These are phyloP conservation scores for Brassica nigra DNA, from an alignment of 345 rosid genomes.

Conservation along the genomic window DNA sequence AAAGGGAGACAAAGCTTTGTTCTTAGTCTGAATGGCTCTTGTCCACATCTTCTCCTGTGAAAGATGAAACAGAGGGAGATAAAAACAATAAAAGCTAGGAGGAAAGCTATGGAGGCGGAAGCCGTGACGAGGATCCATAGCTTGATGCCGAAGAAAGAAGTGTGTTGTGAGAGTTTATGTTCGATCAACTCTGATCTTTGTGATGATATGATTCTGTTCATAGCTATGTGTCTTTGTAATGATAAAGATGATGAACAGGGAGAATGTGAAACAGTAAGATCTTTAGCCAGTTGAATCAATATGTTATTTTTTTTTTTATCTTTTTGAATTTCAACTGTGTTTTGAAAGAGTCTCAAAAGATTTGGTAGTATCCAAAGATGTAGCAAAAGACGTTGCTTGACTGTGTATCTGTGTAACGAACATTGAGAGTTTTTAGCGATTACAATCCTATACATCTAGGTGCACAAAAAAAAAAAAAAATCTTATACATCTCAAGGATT, in stretches of 20 bases:
- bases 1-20: slow-evolving; percentile 41
- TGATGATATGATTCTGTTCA: slow-evolving; percentile 38
- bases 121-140: slow-evolving; percentile 56
- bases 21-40: slow-evolving; percentile 41
- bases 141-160: slow-evolving; percentile 52
- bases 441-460: background rate
- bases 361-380: slow-evolving; percentile 25
- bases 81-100: slow-evolving; percentile 36
- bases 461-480: too few relatives aligned
- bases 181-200: slow-evolving; percentile 31
- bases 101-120: slow-evolving; percentile 28
- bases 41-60: slow-evolving; percentile 15
- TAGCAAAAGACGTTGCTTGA: slow-evolving; percentile 39
- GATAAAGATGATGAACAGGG: slow-evolving; percentile 24
- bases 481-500: background rate
- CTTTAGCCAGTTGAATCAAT: slow-evolving; percentile 7
- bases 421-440: background rate
- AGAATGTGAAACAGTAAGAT: slow-evolving; percentile 14
- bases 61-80: slow-evolving; percentile 41
- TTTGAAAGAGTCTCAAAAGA: slow-evolving; percentile 10
- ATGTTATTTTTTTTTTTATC: background rate
- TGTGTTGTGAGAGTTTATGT: slow-evolving; percentile 45
- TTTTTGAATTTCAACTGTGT: background rate
- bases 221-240: slow-evolving; percentile 21
- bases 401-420: background rate